Conservation (phyloP, 176 grass and related monocot species). For the Rhipidocladum racemiflorum region DNA sequence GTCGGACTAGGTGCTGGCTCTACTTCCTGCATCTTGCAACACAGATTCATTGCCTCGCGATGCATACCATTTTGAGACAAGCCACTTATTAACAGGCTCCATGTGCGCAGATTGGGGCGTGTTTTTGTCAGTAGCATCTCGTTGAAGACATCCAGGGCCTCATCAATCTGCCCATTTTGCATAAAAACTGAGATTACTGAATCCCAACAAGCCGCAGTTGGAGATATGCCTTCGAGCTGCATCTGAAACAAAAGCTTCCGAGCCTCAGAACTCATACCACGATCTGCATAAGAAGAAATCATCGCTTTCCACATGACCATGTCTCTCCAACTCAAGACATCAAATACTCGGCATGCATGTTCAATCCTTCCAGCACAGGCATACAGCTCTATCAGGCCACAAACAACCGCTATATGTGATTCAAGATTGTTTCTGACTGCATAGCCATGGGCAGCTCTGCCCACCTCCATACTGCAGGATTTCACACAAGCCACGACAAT, state of each 20-base stretch:
- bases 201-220: slow-evolving; percentile 65
- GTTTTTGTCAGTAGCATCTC: slow-evolving; percentile 62
- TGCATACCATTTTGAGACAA: slow-evolving; percentile 55
- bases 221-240: slow-evolving; percentile 53
- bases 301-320: slow-evolving; percentile 52
- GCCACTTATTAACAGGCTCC: slow-evolving; percentile 49
- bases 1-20: slow-evolving; percentile 55
- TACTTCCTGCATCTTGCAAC: slow-evolving; percentile 53
- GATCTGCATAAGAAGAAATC: slow-evolving; percentile 57
- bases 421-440: slow-evolving; percentile 48
- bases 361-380: slow-evolving; percentile 43
- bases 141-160: slow-evolving; percentile 48
- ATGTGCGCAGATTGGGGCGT: slow-evolving; percentile 55
- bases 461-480: slow-evolving; percentile 29
- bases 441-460: slow-evolving; percentile 69
- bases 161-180: slow-evolving; percentile 29
- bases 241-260: slow-evolving; percentile 59
- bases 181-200: slow-evolving; percentile 50
- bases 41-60: slow-evolving; percentile 43
- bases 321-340: slow-evolving; percentile 40
- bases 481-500: slow-evolving; percentile 59
- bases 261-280: slow-evolving; percentile 48
- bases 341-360: slow-evolving; percentile 42
- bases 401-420: slow-evolving; percentile 45
- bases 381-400: slow-evolving; percentile 68